These are phyloP conservation scores for Suhomyces emberorum DNA, from an alignment of 805 yeast genomes.

Conservation along the genomic window DNA sequence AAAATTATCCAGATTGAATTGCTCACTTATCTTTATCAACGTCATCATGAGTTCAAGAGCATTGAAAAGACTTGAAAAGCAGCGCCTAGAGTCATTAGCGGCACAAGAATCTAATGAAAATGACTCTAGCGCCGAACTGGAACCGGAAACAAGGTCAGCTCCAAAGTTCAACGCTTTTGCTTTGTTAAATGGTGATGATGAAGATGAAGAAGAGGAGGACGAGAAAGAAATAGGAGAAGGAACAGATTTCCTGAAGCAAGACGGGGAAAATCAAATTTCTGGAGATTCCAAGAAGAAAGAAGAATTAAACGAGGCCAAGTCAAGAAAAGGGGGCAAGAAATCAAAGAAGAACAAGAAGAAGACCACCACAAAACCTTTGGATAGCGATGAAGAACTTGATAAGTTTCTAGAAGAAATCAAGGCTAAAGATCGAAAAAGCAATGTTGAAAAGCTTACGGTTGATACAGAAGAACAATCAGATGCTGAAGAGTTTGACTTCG, in stretches of 20 bases:
- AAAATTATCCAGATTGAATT: no score
- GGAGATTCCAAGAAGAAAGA: conserved; percentile 5
- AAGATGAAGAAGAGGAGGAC: conserved; percentile 19
- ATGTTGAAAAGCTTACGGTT: conserved; percentile 11
- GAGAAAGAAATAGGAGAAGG: conserved; percentile 16
- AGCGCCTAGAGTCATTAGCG: conserved; percentile 15
- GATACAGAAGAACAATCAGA: not conserved
- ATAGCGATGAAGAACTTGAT: conserved; percentile 61
- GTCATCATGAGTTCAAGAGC: conserved; percentile 27
- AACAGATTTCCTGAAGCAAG: no score
- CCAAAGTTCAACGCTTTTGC: conserved; percentile 44
- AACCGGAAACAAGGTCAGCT: no score
- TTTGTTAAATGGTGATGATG: conserved; percentile 33
- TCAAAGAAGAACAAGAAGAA: conserved; percentile 21
- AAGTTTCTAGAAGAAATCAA: conserved; percentile 45
- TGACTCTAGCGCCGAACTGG: conserved; percentile 13
- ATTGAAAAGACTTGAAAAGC: conserved; percentile 21
- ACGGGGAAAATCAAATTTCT: not conserved
- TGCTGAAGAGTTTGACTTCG: conserved; percentile 13
- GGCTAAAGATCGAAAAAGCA: conserved; percentile 21
- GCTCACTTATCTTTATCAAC: not conserved
- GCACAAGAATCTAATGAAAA: conserved; percentile 8
- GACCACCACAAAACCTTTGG: conserved; percentile 17
- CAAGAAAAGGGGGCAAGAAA: conserved; percentile 14
- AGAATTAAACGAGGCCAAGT: conserved; percentile 1